phyloP scores from a whole-genome alignment of 352 stramenopile species.

The Thraustochytrium sp. region DNA sequence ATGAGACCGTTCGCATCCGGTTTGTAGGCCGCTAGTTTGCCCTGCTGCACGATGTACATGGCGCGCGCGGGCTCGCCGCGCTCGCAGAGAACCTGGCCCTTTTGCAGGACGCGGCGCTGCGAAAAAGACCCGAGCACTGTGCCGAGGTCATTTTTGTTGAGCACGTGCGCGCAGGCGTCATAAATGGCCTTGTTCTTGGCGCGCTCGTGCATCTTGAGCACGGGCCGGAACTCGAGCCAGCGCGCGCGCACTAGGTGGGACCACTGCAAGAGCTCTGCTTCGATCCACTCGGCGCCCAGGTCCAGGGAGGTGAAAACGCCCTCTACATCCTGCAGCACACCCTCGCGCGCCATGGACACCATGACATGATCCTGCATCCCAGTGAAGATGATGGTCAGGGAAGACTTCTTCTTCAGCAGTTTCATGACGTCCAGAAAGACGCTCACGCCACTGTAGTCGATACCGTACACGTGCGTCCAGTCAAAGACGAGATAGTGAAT shows the following conservation, averaged over 20 bases:
- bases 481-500: conserved; percentile 13
- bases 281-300: conserved; percentile 17
- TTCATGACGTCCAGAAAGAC: conserved; percentile 20
- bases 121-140: neutral
- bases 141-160: neutral
- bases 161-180: neutral
- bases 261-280: conserved; percentile 27
- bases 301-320: neutral
- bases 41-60: conserved; percentile 40
- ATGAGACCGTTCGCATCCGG: neutral
- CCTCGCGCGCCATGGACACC: neutral
- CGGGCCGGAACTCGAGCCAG: conserved; percentile 27
- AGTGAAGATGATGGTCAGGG: neutral
- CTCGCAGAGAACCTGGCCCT: neutral
- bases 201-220: neutral
- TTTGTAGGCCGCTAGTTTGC: neutral
- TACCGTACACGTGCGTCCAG: conserved; percentile 31
- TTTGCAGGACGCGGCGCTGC: neutral
- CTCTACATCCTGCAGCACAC: neutral
- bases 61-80: neutral
- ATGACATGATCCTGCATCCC: neutral
- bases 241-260: neutral
- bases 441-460: conserved; percentile 15
- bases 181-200: conserved; percentile 27
- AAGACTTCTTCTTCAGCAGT: neutral